These are phyloP conservation scores for Ilex asprella DNA, from an alignment of 257 asterid species.

Conservation along the genomic window DNA sequence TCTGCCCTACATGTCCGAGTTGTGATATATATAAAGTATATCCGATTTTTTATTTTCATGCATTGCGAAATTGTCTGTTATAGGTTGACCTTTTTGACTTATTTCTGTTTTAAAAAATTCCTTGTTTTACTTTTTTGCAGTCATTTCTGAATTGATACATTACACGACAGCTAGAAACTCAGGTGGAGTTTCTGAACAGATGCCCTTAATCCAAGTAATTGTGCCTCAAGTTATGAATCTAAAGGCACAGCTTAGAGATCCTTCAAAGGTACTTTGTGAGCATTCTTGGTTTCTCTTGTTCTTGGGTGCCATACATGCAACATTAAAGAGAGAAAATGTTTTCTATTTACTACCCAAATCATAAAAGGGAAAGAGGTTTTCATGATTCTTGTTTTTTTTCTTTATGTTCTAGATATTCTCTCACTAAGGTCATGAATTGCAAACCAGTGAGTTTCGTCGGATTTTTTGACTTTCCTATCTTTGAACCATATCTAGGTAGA, in stretches of 20 bases:
- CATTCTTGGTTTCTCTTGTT: slow-evolving; percentile 1
- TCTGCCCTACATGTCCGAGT: no score
- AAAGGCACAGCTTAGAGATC: slow-evolving; percentile 81
- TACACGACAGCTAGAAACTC: slow-evolving; percentile 68
- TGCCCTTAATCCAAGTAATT: slow-evolving; percentile 87
- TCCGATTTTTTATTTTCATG: no score
- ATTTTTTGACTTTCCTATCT: no score
- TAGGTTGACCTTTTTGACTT: no score
- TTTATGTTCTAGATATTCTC: no score
- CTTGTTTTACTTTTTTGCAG: slow-evolving; percentile 39
- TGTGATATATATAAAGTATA: no score
- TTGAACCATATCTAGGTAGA: no score
- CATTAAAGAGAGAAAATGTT: slow-evolving; percentile 1
- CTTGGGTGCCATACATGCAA: slow-evolving; percentile 1
- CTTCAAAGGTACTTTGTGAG: slow-evolving; percentile 61
- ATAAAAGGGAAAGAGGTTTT: slow-evolving; percentile 5
- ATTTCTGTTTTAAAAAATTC: no score
- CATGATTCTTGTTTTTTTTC: slow-evolving; percentile 3
- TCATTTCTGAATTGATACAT: slow-evolving; percentile 89
- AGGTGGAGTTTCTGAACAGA: slow-evolving; percentile 61
- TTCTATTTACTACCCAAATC: slow-evolving; percentile 9
- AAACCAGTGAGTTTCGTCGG: no score
- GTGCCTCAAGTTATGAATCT: slow-evolving; percentile 89
- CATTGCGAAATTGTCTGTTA: no score
- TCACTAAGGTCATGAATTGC: no score